Evolutionary conservation across 371 early-diverging fungal species (phyloP).

Genomic region (Mucor velutinosus): DNA sequence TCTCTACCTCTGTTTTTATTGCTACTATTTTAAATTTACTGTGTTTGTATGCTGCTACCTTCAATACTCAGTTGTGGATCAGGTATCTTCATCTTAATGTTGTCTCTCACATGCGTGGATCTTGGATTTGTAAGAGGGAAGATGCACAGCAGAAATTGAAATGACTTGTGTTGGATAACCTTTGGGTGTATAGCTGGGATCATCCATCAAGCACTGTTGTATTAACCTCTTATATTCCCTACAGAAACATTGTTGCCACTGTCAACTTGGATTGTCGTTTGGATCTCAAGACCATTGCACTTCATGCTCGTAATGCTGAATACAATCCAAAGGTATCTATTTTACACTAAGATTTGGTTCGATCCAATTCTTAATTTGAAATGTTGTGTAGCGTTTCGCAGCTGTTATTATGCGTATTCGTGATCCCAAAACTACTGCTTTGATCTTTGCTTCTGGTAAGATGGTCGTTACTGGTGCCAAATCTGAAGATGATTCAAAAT

Average conservation of each 20-base stretch:
- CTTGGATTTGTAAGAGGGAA: neutral
- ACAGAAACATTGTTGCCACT: conserved; percentile 99
- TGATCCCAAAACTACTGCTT: conserved; percentile 99
- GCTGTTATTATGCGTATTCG: conserved; percentile 99
- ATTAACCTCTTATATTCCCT: conserved; percentile 5
- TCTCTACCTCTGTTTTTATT: neutral
- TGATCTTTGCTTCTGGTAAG: conserved; percentile 99
- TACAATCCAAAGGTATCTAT: conserved; percentile 99
- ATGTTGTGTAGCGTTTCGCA: conserved; percentile 91
- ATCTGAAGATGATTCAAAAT: conserved; percentile 94
- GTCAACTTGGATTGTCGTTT: conserved; percentile 99
- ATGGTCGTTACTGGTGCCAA: conserved; percentile 99
- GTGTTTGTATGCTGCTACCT: conserved; percentile 15
- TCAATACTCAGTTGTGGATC: neutral
- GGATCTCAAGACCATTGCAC: conserved; percentile 99
- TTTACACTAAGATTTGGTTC: neutral
- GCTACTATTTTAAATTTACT: neutral
- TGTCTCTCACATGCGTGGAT: neutral
- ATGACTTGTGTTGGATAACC: neutral
- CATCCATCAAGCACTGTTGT: neutral
- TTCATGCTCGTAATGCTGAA: conserved; percentile 99
- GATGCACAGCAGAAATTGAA: neutral
- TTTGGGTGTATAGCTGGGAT: neutral
- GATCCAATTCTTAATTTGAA: neutral
- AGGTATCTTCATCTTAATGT: neutral